phyloP scores from a whole-genome alignment of 2,329 filamentous ascomycete genomes.

The Domatiomyces globalis region DNA sequence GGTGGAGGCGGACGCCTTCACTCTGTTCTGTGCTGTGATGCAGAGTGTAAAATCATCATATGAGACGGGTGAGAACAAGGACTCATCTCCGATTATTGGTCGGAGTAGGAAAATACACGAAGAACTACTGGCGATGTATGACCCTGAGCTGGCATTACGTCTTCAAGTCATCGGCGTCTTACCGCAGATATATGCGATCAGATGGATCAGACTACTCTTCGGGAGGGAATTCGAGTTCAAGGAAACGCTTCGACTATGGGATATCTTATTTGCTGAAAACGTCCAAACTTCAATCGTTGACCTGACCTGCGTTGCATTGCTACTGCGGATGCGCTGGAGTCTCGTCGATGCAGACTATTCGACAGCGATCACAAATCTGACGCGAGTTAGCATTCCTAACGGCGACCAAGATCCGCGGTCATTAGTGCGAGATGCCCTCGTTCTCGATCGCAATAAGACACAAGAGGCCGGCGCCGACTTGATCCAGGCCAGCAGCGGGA shows the following conservation, averaged over 20 bases:
- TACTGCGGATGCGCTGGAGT: slow-evolving; percentile 78
- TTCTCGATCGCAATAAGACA: slow-evolving; percentile 31
- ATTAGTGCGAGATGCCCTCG: slow-evolving; percentile 72
- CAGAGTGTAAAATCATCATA: slow-evolving; percentile 76
- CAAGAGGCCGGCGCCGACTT: slow-evolving; percentile 30
- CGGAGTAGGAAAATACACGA: slow-evolving; percentile 81
- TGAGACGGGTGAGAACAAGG: slow-evolving; percentile 46
- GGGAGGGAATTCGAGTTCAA: slow-evolving; percentile 86
- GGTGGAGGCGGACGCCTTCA: slow-evolving; percentile 82
- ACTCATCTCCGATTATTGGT: slow-evolving; percentile 60
- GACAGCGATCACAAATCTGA: slow-evolving; percentile 61
- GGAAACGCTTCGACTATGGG: slow-evolving; percentile 74
- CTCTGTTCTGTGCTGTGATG: slow-evolving; percentile 77
- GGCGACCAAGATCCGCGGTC: slow-evolving; percentile 54
- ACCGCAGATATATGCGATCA: slow-evolving; percentile 93
- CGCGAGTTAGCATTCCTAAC: slow-evolving; percentile 64
- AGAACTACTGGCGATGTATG: slow-evolving; percentile 59
- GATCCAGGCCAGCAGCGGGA: slow-evolving; percentile 34
- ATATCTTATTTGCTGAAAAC: slow-evolving; percentile 77
- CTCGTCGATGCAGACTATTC: slow-evolving; percentile 83
- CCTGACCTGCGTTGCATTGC: slow-evolving; percentile 84
- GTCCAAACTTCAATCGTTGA: slow-evolving; percentile 68
- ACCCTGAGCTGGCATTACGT: slow-evolving; percentile 71
- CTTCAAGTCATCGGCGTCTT: slow-evolving; percentile 72
- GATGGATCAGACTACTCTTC: slow-evolving; percentile 88